phyloP scores from a whole-genome alignment of 106 monocot species.

The Agapanthus africanus region DNA sequence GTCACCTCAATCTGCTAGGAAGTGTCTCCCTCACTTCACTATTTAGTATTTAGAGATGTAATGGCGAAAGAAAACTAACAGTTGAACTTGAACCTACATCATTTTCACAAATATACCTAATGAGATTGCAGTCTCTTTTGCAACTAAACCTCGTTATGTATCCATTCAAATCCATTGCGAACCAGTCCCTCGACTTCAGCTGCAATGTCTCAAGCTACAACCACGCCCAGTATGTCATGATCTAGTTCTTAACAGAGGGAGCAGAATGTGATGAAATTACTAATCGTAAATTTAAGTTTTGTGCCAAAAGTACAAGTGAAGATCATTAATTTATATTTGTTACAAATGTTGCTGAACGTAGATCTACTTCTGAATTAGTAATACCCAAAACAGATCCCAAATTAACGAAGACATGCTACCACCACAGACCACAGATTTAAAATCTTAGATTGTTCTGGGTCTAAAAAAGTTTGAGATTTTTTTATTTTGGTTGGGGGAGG shows the following conservation, averaged over 20 bases:
- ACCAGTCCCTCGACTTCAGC: background rate
- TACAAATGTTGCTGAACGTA: background rate
- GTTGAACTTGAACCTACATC: background rate
- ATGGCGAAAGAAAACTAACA: background rate
- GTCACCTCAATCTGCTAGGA: too few species aligned
- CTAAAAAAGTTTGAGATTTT: background rate
- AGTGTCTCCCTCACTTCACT: too few species aligned
- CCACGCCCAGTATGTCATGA: background rate
- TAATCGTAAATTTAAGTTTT: background rate
- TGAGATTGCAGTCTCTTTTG: background rate
- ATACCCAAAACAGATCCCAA: too few species aligned
- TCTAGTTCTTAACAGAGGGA: background rate
- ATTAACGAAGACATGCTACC: too few species aligned
- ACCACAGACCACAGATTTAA: too few species aligned
- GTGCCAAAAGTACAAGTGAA: background rate
- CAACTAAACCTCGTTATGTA: background rate
- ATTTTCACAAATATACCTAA: background rate
- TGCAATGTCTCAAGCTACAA: background rate
- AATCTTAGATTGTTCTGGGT: background rate
- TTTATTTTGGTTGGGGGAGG: too few species aligned
- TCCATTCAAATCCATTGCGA: background rate
- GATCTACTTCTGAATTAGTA: background rate
- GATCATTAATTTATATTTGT: background rate
- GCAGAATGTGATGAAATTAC: background rate
- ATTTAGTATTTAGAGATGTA: background rate